Evolutionary conservation across 306 rosid genomes (phyloP).

Genomic region (Vigna trinervia): DNA sequence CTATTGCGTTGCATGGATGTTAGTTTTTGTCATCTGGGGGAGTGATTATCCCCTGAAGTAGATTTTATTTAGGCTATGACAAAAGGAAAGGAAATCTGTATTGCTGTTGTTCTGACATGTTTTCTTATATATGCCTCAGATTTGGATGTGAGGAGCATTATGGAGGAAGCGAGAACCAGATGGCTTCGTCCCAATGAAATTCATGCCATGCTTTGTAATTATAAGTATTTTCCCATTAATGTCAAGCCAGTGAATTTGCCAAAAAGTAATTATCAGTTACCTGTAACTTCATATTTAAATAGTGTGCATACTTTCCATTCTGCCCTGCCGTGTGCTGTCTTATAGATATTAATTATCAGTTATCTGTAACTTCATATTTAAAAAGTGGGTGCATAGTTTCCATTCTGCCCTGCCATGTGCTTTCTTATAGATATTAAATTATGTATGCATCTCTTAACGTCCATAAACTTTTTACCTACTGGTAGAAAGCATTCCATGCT

Average conservation of each 20-base stretch:
- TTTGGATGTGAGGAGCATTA: slow-evolving; percentile 67
- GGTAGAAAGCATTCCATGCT: slow-evolving; percentile 25
- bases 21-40: not conserved
- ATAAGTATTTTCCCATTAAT: slow-evolving; percentile 72
- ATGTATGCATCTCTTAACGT: slow-evolving; percentile 15
- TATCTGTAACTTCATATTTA: not conserved
- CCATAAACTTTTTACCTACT: slow-evolving; percentile 5
- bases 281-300: slow-evolving; percentile 30
- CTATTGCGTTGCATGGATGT: not conserved
- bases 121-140: slow-evolving; percentile 58
- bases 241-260: slow-evolving; percentile 93
- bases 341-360: not conserved
- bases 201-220: slow-evolving; percentile 83
- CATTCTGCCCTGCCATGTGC: slow-evolving; percentile 17
- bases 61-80: not conserved
- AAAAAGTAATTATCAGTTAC: slow-evolving; percentile 62
- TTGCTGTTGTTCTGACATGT: slow-evolving; percentile 39
- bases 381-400: slow-evolving; percentile 36
- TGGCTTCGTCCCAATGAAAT: slow-evolving; percentile 99
- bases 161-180: slow-evolving; percentile 79
- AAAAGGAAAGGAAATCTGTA: not conserved
- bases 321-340: slow-evolving; percentile 19
- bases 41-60: not conserved
- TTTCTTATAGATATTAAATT: slow-evolving; percentile 14
- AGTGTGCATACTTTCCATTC: slow-evolving; percentile 36